Evolutionary conservation across 495 filamentous ascomycete species (phyloP), one percentile per base, ranked within the genome.

Genomic region (Letharia columbiana): DNA sequence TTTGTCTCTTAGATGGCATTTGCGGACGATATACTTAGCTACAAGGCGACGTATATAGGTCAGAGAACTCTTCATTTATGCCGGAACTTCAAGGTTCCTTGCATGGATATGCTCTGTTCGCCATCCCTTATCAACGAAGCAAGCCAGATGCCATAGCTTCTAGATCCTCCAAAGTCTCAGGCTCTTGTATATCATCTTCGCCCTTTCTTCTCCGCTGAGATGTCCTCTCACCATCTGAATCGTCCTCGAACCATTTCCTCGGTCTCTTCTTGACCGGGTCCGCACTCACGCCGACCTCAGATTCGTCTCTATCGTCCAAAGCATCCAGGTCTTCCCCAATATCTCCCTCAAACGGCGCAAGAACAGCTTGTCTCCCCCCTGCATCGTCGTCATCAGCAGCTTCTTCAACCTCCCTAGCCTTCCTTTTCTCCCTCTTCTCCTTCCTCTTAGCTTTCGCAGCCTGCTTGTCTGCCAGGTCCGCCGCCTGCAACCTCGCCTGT

Each of bases 371-470:
- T 39, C 73, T 76, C 15, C 74, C 78, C 18, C 76, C 79, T 23
- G 75, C 69, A 4, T 28, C 7, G n/a, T 54, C 12, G 50, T 77
- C 80, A 54, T 73, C 77, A 39, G 80, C 80, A 69, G 71, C 70
- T 73, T 82, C 86, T 59, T 73, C 78, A 41, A 82, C 78, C 77
- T 96, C 91, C 72, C 89, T 81, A 18, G 84, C 86, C 80, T 89
- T 95, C 73, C 84, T 82, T 82, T 90, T 93, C 77, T 91, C 89
- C 74, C 86, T 86, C 86, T 92, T 97, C 79, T 91, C 91, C 72
- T 83, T 85, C 73, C 82, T 84, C 81, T 93, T 92, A 73, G 88
- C 80, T 77, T 87, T 92, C 44, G 81, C 91, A 10, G 89, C 69
- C 69, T 84, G 83, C 77, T 95, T 94, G 75, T 99, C 94, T 66